These are phyloP conservation scores for Botrytis hyacinthi DNA, from an alignment of 2,329 filamentous ascomycete species.

Conservation along the genomic window DNA sequence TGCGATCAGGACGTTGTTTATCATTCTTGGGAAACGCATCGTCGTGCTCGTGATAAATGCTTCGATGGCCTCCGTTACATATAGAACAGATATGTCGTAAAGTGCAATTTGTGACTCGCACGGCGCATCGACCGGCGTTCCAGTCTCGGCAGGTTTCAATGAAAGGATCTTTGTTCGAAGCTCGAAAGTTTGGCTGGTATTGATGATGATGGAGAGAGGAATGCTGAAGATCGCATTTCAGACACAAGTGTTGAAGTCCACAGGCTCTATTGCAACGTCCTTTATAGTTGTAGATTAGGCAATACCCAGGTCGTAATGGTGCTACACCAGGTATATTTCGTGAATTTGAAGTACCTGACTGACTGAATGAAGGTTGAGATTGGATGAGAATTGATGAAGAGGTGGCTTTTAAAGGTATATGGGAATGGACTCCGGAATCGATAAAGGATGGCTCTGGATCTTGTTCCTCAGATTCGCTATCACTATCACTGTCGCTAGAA, in stretches of 20 bases:
- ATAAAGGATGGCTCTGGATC: neutral
- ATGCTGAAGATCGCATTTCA: conserved; percentile 11
- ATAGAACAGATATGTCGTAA: conserved; percentile 1
- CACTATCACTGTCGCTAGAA: neutral
- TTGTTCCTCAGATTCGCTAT: neutral
- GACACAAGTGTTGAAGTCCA: conserved; percentile 5
- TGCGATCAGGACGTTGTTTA: neutral
- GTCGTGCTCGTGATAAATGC: conserved; percentile 1
- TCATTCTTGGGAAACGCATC: neutral
- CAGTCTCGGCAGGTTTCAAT: conserved; percentile 2
- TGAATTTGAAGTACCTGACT: neutral
- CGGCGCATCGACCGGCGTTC: neutral
- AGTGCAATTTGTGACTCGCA: conserved; percentile 5
- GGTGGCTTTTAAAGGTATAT: neutral
- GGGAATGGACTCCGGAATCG: neutral
- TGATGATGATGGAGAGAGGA: conserved; percentile 2
- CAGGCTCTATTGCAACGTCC: conserved; percentile 8
- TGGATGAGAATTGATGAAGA: neutral
- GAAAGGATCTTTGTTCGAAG: neutral
- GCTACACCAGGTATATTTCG: neutral
- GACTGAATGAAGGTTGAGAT: neutral
- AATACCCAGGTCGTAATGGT: conserved; percentile 7
- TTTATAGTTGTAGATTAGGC: conserved; percentile 7
- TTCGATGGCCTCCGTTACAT: neutral
- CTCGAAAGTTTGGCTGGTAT: conserved; percentile 11